Base-by-base conservation (phyloP, 768 basidiomycete species). In the Gloeopeniophorella convolvens region DNA sequence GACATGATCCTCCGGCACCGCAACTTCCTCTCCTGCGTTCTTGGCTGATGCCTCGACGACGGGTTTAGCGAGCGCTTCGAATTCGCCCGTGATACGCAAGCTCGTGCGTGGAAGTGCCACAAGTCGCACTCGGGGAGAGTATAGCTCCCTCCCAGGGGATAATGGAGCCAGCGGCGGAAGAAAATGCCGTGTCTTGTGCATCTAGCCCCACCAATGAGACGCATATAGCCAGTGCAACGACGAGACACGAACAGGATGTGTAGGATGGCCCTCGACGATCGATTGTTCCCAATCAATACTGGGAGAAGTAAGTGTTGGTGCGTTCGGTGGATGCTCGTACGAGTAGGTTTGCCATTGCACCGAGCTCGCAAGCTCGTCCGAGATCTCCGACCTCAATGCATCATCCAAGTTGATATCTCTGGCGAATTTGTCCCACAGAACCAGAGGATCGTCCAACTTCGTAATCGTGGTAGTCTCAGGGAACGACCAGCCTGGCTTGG, bases 211-310 rank as follows among this genome's bases (percentile, higher is more conserved):
- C 21, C 8, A 30, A 41, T 47, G 46, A 41, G 11, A 26, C 11
- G 31, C 12, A 35, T 45, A 32, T 12, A 31, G 13, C 24, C 26
- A 24, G 20, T 28, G 10, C 11, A 33, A 13, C 1, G 10, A 24
- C 16, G n/a, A 18, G 33, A 20, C 12, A 56, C 68, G 51, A 55
- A 78, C 79, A 13, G 79, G 78, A 62, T 81, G 79, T 0, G 74
- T 79, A 3, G 78, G 77, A 59, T 81, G 79, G 0, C 78, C 77
- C 60, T 80, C 78, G 16, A 79, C 74, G 24, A 80, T 77, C 2
- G 78, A 78, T 58, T 79, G 76, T 51, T 81, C 78, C 79, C 79
- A 81, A 30, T 68, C 72, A 11, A 81, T 73, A 47, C 77, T 79
- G 1, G 74, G 60, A 20, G 73, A 75, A 4, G 61, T 50, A 33